Conservation (phyloP, 192 early-diverging fungal species). For the Gigaspora rosea region DNA sequence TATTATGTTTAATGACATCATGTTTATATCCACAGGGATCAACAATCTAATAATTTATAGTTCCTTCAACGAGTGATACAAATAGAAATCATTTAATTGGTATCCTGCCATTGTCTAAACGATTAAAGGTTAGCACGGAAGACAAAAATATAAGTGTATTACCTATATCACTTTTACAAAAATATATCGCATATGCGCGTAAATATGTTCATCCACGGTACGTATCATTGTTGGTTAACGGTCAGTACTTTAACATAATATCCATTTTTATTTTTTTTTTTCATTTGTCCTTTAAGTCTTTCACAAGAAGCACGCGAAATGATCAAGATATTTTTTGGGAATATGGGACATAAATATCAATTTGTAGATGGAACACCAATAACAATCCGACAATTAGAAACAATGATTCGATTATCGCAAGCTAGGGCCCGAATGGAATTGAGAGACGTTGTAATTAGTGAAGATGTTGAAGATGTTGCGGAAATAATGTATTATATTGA, state of each 20-base stretch:
- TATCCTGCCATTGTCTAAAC: conserved; percentile 32
- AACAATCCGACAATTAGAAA: conserved; percentile 82
- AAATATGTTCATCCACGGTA: conserved; percentile 71
- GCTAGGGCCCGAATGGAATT: conserved; percentile 78
- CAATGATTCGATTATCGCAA: conserved; percentile 74
- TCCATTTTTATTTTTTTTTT: neutral
- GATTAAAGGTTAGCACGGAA: conserved; percentile 48
- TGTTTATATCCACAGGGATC: neutral
- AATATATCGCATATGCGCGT: conserved; percentile 86
- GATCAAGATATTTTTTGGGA: conserved; percentile 74
- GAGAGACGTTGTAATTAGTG: conserved; percentile 66
- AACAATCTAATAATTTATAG: neutral
- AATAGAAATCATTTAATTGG: conserved; percentile 18
- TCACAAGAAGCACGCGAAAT: conserved; percentile 57
- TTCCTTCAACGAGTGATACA: neutral
- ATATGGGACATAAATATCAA: conserved; percentile 63
- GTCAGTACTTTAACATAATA: no score
- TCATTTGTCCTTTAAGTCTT: conserved; percentile 29
- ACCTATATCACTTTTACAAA: conserved; percentile 67
- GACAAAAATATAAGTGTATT: conserved; percentile 63
- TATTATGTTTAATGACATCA: neutral
- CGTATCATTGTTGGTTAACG: conserved; percentile 9
- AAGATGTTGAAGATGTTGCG: conserved; percentile 76
- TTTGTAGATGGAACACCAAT: conserved; percentile 72
- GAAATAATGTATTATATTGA: conserved; percentile 78